phyloP scores from a whole-genome alignment of 495 filamentous ascomycete genomes.

The Rhypophila decipiens region DNA sequence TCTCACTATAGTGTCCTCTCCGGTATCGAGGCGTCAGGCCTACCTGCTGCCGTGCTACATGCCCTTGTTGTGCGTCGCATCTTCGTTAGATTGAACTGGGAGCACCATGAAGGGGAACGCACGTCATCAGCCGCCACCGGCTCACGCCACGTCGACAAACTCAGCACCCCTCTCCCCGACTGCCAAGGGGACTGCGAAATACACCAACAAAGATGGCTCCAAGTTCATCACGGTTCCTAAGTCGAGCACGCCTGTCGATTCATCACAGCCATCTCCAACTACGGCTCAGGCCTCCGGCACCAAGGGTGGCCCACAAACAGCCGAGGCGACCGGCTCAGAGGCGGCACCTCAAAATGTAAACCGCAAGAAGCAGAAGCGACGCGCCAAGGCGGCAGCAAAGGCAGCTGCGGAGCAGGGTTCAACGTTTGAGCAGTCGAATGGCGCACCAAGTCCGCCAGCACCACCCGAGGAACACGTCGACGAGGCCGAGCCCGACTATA shows the following conservation, averaged over 20 bases:
- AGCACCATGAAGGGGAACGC: slow-evolving; percentile 47
- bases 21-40: not conserved
- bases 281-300: slow-evolving; percentile 26
- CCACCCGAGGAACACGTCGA: slow-evolving; percentile 23
- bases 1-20: slow-evolving; percentile 2
- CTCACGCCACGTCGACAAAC: slow-evolving; percentile 33
- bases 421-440: slow-evolving; percentile 28
- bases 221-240: slow-evolving; percentile 65
- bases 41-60: slow-evolving; percentile 18
- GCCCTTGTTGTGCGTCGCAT: slow-evolving; percentile 21
- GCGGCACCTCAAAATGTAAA: slow-evolving; percentile 54
- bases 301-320: slow-evolving; percentile 16
- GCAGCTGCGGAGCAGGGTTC: slow-evolving; percentile 43
- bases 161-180: slow-evolving; percentile 32
- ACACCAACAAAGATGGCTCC: slow-evolving; percentile 61
- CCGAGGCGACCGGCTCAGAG: slow-evolving; percentile 15
- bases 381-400: slow-evolving; percentile 69
- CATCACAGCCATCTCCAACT: slow-evolving; percentile 44
- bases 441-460: slow-evolving; percentile 31
- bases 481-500: slow-evolving; percentile 22
- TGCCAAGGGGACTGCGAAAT: slow-evolving; percentile 46
- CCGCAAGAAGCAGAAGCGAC: slow-evolving; percentile 86
- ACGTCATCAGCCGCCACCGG: slow-evolving; percentile 36
- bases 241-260: slow-evolving; percentile 42
- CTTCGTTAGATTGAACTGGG: slow-evolving; percentile 18